phyloP scores from a whole-genome alignment of 1,139 yeast genomes.

The Nakaseomyces sp. region DNA sequence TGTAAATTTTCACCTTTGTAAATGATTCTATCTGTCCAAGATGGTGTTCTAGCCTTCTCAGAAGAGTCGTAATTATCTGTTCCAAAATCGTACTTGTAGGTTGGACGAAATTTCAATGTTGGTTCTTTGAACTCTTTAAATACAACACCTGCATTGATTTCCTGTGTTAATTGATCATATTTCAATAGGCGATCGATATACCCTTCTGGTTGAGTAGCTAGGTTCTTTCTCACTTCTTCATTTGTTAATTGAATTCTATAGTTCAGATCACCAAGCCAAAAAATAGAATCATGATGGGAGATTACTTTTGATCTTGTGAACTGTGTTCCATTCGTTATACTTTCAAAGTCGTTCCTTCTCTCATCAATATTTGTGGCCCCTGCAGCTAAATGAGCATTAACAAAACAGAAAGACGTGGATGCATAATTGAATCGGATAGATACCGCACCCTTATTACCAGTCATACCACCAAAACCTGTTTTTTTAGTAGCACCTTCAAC shows the following conservation, averaged over 20 bases:
- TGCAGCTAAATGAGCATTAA: constrained; percentile 87
- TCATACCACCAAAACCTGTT: constrained; percentile 90
- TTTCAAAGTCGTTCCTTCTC: constrained; percentile 72
- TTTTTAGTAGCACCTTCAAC: constrained; percentile 76
- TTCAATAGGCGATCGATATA: constrained; percentile 46
- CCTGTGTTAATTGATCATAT: constrained; percentile 68
- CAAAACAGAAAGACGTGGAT: constrained; percentile 68
- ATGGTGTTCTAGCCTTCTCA: constrained; percentile 88
- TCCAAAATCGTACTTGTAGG: constrained; percentile 88
- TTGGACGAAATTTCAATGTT: constrained; percentile 70
- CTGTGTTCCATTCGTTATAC: constrained; percentile 41
- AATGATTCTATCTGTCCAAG: constrained; percentile 92
- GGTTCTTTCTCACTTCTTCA: constrained; percentile 48
- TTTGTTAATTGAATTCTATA: constrained; percentile 67
- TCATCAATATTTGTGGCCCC: constrained; percentile 73
- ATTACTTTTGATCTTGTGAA: constrained; percentile 45
- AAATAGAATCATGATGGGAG: constrained; percentile 69
- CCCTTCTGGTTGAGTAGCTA: constrained; percentile 39
- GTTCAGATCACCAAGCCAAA: constrained; percentile 92
- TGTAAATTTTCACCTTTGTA: constrained; percentile 46
- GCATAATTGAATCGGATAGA: constrained; percentile 76
- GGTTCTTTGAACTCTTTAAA: constrained; percentile 71
- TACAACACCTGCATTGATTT: constrained; percentile 62
- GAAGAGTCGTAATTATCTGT: constrained; percentile 69
- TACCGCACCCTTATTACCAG: constrained; percentile 94